Conservation (phyloP, 139 green algal genomes). For the Chlamydomonas schloesseri region DNA sequence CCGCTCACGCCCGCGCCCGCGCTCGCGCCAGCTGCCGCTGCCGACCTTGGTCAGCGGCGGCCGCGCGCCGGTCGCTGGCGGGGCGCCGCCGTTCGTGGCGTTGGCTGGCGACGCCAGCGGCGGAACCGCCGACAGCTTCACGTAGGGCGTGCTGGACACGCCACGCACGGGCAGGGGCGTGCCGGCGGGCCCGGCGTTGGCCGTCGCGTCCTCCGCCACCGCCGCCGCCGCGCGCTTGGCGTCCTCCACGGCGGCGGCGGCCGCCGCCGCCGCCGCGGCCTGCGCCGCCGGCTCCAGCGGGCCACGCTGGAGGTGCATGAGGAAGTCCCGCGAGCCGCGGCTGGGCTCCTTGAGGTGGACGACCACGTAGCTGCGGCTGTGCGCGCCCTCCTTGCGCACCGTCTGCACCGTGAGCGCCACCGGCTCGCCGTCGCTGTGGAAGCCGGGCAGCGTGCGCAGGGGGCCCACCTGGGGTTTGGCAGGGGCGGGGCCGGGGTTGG, state of each 20-base stretch:
- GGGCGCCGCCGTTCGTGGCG: no score
- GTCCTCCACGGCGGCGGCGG: not conserved
- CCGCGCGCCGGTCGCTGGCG: no score
- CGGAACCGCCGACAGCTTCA: no score
- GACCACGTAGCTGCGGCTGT: conserved; percentile 12
- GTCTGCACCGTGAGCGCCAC: conserved; percentile 31
- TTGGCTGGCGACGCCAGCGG: no score
- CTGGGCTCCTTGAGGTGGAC: conserved; percentile 40
- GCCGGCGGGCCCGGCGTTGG: no score
- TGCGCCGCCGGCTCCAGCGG: conserved; percentile 13
- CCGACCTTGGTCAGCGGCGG: no score
- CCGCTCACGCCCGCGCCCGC: no score
- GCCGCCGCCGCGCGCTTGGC: not conserved
- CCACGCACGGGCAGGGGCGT: not conserved
- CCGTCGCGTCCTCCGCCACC: not conserved
- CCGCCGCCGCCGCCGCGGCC: not conserved
- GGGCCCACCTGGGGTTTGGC: not conserved
- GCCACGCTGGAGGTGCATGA: conserved; percentile 17
- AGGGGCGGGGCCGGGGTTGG: no score
- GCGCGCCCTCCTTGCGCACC: conserved; percentile 35
- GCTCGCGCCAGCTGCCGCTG: no score
- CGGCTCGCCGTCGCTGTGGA: conserved; percentile 18
- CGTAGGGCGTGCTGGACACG: no score
- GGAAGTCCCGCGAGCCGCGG: conserved; percentile 21
- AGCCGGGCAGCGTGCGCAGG: not conserved